Percentiles rank a stretch among this genome's conserved stretches.
These are phyloP conservation scores for Nephromyces sp. DNA, from an alignment of 169 alveolate species.

Conservation along the genomic window DNA sequence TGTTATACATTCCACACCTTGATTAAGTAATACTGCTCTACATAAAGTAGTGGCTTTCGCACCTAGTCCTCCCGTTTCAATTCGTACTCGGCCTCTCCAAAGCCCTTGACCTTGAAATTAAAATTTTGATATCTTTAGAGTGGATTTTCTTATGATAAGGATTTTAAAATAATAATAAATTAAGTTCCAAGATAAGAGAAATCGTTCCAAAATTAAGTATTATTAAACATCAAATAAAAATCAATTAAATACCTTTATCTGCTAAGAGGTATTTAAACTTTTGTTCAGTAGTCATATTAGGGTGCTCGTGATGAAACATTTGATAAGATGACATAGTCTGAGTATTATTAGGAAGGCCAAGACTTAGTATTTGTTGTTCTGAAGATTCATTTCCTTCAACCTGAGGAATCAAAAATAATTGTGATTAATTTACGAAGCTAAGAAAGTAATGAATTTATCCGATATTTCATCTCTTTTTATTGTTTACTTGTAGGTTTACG, in stretches of 20 bases:
- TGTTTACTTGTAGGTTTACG: slow-evolving; percentile 41
- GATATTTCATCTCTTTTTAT: too few species aligned
- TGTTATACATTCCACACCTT: slow-evolving; percentile 44
- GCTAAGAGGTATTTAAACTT: slow-evolving; percentile 37
- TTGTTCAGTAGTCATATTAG: slow-evolving; percentile 39
- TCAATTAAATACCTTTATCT: slow-evolving; percentile 29
- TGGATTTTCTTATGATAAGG: too few species aligned
- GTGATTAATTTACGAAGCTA: too few species aligned
- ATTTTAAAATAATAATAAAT: too few species aligned
- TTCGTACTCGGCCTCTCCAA: slow-evolving; percentile 49
- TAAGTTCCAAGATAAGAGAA: too few species aligned
- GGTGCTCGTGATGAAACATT: slow-evolving; percentile 48
- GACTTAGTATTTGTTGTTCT: background rate
- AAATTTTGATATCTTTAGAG: too few species aligned
- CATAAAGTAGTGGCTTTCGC: slow-evolving; percentile 38
- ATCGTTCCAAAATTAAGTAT: too few species aligned
- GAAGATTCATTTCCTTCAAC: background rate
- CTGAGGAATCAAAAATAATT: background rate
- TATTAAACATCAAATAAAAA: too few species aligned
- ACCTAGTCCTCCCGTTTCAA: slow-evolving; percentile 43
- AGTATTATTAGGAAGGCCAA: background rate
- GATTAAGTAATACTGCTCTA: slow-evolving; percentile 38
- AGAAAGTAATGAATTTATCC: too few species aligned
- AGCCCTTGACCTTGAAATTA: slow-evolving; percentile 30
- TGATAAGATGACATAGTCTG: slow-evolving; percentile 23